A percentile compares a stretch with the other conserved stretches of the same genome.
Conservation (phyloP, 176 grass and related monocot genomes). For the Calamus simplicifolius region DNA sequence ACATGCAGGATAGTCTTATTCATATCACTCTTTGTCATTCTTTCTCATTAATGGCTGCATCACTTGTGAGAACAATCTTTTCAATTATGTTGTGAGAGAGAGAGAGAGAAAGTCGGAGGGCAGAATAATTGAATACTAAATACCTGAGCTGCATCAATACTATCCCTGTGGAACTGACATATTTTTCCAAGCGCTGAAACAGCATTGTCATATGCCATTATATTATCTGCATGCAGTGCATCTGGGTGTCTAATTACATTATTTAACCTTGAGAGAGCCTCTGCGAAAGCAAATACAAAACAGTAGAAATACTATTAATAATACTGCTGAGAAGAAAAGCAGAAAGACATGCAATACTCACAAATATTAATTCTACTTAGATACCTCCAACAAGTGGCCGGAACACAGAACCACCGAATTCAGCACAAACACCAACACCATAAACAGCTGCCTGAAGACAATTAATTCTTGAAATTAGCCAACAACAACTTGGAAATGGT, state of each 20-base stretch:
- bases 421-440: slow-evolving; percentile 94
- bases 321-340: too few species aligned
- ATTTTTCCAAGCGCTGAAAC: slow-evolving; percentile 96
- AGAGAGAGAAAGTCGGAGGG: too few species aligned
- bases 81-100: too few species aligned
- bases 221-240: slow-evolving; percentile 58
- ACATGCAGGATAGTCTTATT: too few species aligned
- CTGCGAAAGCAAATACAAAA: slow-evolving; percentile 25
- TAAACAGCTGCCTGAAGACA: slow-evolving; percentile 82
- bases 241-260: slow-evolving; percentile 81
- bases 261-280: slow-evolving; percentile 85
- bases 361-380: not conserved
- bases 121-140: slow-evolving; percentile 6
- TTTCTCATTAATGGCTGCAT: too few species aligned
- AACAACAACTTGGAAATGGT: slow-evolving; percentile 7
- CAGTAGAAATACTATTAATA: too few species aligned
- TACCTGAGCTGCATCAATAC: slow-evolving; percentile 86
- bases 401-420: slow-evolving; percentile 79
- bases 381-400: slow-evolving; percentile 90
- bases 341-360: too few species aligned
- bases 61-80: too few species aligned
- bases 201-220: slow-evolving; percentile 98
- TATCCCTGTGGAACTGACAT: slow-evolving; percentile 75
- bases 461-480: not conserved
- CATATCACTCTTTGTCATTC: too few species aligned